Evolutionary conservation across 2,329 filamentous ascomycete species (phyloP).

Genomic region (Arthroderma sp.): DNA sequence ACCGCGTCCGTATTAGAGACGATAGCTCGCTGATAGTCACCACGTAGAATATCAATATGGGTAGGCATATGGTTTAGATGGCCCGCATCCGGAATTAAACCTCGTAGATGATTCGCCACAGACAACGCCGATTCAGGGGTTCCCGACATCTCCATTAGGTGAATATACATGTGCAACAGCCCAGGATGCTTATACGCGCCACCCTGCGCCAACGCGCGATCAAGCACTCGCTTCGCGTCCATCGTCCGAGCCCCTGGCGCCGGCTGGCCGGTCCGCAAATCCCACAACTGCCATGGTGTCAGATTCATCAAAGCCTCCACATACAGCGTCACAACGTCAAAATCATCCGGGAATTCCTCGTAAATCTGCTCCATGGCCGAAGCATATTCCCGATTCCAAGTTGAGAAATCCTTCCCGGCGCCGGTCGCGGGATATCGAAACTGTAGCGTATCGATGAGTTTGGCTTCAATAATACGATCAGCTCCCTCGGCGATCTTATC

Average conservation of each 20-base stretch:
- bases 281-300: slow-evolving; percentile 53
- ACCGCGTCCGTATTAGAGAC: slow-evolving; percentile 55
- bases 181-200: slow-evolving; percentile 50
- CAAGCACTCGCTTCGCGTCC: slow-evolving; percentile 46
- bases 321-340: slow-evolving; percentile 52
- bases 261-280: slow-evolving; percentile 45
- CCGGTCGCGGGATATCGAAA: slow-evolving; percentile 46
- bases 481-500: no score
- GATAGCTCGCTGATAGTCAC: slow-evolving; percentile 56
- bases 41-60: slow-evolving; percentile 60
- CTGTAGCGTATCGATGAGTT: slow-evolving; percentile 50
- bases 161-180: slow-evolving; percentile 61
- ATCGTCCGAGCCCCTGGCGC: slow-evolving; percentile 42
- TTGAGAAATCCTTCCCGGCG: slow-evolving; percentile 36
- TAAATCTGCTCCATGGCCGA: slow-evolving; percentile 48
- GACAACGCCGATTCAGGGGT: slow-evolving; percentile 50
- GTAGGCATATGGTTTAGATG: slow-evolving; percentile 67
- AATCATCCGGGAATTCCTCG: slow-evolving; percentile 38
- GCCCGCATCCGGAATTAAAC: slow-evolving; percentile 54
- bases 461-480: slow-evolving; percentile 38
- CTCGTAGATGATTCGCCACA: slow-evolving; percentile 48
- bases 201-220: slow-evolving; percentile 41
- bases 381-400: slow-evolving; percentile 49
- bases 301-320: slow-evolving; percentile 54
- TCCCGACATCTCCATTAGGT: slow-evolving; percentile 64